Percentiles rank a stretch among this genome's conserved stretches.
Evolutionary conservation across 2,329 filamentous ascomycete genomes (phyloP).

Genomic region (Scorias spongiosa): DNA sequence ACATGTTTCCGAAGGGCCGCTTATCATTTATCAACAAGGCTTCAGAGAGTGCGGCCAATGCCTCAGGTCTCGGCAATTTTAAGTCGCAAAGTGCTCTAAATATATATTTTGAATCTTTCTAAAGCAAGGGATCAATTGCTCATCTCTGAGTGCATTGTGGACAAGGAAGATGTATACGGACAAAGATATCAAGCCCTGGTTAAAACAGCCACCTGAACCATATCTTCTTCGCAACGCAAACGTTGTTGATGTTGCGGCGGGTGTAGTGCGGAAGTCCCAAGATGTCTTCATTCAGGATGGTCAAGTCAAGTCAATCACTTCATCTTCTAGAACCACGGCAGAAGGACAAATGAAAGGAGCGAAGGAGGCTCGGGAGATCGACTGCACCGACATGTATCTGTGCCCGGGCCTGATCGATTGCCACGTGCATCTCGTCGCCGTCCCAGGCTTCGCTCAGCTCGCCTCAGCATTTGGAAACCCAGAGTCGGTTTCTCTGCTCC

Average conservation of each 20-base stretch:
- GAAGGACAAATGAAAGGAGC: constrained; percentile 3
- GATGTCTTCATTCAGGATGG: constrained; percentile 7
- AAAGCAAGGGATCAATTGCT: not conserved
- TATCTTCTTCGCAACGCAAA: constrained; percentile 29
- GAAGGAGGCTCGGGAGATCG: constrained; percentile 9
- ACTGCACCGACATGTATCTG: constrained; percentile 27
- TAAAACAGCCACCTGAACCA: constrained; percentile 8
- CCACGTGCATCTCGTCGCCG: constrained; percentile 29
- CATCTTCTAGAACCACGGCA: constrained; percentile 6
- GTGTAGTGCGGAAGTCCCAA: constrained; percentile 8
- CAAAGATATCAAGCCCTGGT: constrained; percentile 15
- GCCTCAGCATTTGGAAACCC: constrained; percentile 17
- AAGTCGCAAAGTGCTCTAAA: too few species aligned
- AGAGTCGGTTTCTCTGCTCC: constrained; percentile 20
- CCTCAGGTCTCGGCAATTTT: not conserved
- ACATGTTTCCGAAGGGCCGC: not conserved
- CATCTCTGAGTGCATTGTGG: not conserved
- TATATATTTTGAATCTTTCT: not conserved
- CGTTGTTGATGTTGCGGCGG: constrained; percentile 26
- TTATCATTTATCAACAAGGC: not conserved
- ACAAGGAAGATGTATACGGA: not conserved
- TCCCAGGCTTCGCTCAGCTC: constrained; percentile 22
- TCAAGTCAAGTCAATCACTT: constrained; percentile 2
- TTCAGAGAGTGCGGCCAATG: not conserved
- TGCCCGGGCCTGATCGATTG: constrained; percentile 34